phyloP scores from a whole-genome alignment of 176 grass and related monocot species.

The Musa schizocarpa region DNA sequence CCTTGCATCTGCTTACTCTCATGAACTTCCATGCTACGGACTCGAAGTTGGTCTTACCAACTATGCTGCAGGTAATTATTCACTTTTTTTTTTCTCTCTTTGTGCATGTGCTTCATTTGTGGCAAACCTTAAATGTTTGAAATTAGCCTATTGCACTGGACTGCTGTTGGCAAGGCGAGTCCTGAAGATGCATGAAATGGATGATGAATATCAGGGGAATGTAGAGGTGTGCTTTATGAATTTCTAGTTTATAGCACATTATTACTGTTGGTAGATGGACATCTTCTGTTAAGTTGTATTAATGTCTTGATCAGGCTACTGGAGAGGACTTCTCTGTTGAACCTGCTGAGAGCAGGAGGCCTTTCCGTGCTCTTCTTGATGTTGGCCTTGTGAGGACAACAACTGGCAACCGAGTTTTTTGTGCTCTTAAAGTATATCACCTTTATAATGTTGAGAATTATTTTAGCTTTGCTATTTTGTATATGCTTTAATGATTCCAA shows the following conservation, averaged over 20 bases:
- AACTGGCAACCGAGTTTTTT: slow-evolving; percentile 74
- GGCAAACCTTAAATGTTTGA: not conserved
- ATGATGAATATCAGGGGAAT: slow-evolving; percentile 69
- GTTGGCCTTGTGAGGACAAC: slow-evolving; percentile 75
- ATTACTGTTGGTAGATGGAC: no score
- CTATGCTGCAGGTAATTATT: slow-evolving; percentile 58
- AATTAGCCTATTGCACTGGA: slow-evolving; percentile 69
- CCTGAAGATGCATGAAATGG: slow-evolving; percentile 48
- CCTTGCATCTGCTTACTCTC: slow-evolving; percentile 68
- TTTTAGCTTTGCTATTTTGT: not conserved
- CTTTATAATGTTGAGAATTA: not conserved
- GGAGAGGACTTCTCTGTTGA: slow-evolving; percentile 80
- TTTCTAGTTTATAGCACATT: not conserved
- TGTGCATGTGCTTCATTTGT: not conserved
- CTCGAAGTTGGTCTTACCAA: slow-evolving; percentile 80
- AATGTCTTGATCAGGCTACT: slow-evolving; percentile 39
- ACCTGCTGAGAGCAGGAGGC: slow-evolving; percentile 66
- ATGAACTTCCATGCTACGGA: slow-evolving; percentile 62
- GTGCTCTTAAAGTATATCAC: slow-evolving; percentile 60
- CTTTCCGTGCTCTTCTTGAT: slow-evolving; percentile 76
- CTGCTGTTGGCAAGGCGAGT: slow-evolving; percentile 75
- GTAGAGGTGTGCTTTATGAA: slow-evolving; percentile 35
- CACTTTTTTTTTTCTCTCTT: not conserved
- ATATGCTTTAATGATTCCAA: not conserved
- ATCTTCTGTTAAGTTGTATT: not conserved